These are phyloP conservation scores for Wickerhamomyces sp. DNA, from an alignment of 1,139 yeast genomes.

Conservation along the genomic window DNA sequence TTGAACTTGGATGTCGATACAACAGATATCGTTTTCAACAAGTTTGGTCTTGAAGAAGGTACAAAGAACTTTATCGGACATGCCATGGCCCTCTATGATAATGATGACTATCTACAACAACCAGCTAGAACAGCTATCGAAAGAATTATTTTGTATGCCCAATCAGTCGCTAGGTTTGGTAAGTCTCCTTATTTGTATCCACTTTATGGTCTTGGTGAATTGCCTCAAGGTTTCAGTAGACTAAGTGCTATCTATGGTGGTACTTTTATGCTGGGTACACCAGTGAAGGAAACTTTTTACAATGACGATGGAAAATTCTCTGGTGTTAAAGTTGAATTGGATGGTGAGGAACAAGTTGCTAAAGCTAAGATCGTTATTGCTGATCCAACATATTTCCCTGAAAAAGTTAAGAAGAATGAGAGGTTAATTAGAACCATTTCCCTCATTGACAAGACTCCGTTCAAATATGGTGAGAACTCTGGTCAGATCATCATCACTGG, in stretches of 20 bases:
- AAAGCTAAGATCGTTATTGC: conserved; percentile 93
- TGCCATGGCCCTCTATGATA: conserved; percentile 97
- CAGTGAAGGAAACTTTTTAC: conserved; percentile 83
- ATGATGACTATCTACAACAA: conserved; percentile 81
- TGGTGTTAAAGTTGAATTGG: conserved; percentile 79
- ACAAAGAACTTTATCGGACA: conserved; percentile 97
- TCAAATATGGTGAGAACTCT: conserved; percentile 80
- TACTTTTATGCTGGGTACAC: conserved; percentile 96
- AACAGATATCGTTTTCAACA: conserved; percentile 85
- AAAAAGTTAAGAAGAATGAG: conserved; percentile 73
- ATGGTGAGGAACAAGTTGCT: conserved; percentile 59
- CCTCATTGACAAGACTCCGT: conserved; percentile 80
- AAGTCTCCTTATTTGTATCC: conserved; percentile 97
- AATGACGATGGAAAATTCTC: conserved; percentile 66
- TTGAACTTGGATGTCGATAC: conserved; percentile 82
- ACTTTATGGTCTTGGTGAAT: conserved; percentile 91
- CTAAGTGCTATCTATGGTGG: conserved; percentile 97
- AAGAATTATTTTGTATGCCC: conserved; percentile 78
- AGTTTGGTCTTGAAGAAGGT: conserved; percentile 88
- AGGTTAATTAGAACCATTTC: conserved; percentile 94
- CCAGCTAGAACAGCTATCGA: conserved; percentile 93
- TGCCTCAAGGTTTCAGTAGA: conserved; percentile 98
- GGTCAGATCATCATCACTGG: conserved; percentile 94
- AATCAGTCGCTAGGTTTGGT: conserved; percentile 91
- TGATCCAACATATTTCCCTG: conserved; percentile 97